Percentiles rank a stretch among this genome's conserved stretches.
Evolutionary conservation across 2,329 filamentous ascomycete species (phyloP).

Genomic region (Fusarium nurragi): DNA sequence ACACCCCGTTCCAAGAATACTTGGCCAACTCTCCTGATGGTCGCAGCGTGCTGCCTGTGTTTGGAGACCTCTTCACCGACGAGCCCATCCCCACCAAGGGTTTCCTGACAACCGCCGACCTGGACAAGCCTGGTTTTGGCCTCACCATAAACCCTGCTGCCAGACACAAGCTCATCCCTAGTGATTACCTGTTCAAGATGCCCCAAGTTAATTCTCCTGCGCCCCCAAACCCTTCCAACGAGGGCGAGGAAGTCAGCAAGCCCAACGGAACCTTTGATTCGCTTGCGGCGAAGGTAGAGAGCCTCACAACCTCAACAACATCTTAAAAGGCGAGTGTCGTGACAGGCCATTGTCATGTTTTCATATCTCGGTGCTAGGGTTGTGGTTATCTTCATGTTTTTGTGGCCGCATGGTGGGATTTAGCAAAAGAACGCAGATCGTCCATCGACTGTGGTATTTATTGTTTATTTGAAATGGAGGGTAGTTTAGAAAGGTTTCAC

Average conservation of each 20-base stretch:
- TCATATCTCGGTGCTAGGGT: not conserved
- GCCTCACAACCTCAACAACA: slow-evolving; percentile 42
- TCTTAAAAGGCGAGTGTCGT: not conserved
- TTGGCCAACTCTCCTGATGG: slow-evolving; percentile 92
- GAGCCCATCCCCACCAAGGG: slow-evolving; percentile 89
- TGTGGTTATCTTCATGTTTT: slow-evolving; percentile 2
- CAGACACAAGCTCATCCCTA: slow-evolving; percentile 75
- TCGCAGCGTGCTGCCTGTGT: slow-evolving; percentile 88
- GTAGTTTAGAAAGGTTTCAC: not conserved
- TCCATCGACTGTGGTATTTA: not conserved
- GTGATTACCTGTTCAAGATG: slow-evolving; percentile 76
- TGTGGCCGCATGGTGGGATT: slow-evolving; percentile 3
- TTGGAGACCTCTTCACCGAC: slow-evolving; percentile 89
- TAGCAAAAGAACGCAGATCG: not conserved
- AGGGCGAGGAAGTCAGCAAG: slow-evolving; percentile 28
- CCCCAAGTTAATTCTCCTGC: slow-evolving; percentile 61
- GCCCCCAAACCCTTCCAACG: slow-evolving; percentile 43
- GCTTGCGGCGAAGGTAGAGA: slow-evolving; percentile 49
- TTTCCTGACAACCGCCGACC: slow-evolving; percentile 78
- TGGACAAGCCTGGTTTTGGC: slow-evolving; percentile 92
- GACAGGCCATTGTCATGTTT: not conserved
- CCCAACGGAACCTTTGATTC: slow-evolving; percentile 45
- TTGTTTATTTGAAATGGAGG: not conserved
- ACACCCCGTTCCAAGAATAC: slow-evolving; percentile 96
- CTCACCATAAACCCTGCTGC: slow-evolving; percentile 85